Conservation (phyloP, 768 basidiomycete species). For the Clavulina sp. region DNA sequence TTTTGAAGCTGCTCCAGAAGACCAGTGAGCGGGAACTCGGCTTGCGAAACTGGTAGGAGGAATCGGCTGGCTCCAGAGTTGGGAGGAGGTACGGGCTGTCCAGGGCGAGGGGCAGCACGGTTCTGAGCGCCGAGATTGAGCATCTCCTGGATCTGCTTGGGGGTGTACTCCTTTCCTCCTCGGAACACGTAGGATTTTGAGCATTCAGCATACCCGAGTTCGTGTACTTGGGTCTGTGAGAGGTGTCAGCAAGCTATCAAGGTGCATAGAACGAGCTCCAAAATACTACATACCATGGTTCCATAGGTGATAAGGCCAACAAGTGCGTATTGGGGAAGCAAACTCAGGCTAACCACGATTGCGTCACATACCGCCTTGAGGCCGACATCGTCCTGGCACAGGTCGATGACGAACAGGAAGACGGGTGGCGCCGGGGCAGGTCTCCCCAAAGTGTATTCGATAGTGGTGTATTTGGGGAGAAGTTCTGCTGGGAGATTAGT, state of each 20-base stretch:
- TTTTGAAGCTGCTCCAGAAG: conserved; percentile 74
- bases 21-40: conserved; percentile 90
- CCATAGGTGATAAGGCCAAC: conserved; percentile 94
- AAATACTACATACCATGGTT: conserved; percentile 58
- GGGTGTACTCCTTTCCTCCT: conserved; percentile 87
- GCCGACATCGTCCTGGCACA: conserved; percentile 90
- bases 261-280: background rate
- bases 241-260: background rate
- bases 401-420: conserved; percentile 95
- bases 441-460: conserved; percentile 95
- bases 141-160: conserved; percentile 98
- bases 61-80: conserved; percentile 73
- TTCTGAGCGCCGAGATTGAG: conserved; percentile 66
- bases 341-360: conserved; percentile 80
- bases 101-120: conserved; percentile 73
- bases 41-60: conserved; percentile 77
- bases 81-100: conserved; percentile 63
- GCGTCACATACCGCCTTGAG: conserved; percentile 89
- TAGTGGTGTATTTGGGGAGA: conserved; percentile 94
- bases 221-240: conserved; percentile 88
- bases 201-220: conserved; percentile 90
- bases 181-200: conserved; percentile 98
- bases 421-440: conserved; percentile 85
- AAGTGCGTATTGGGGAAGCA: conserved; percentile 85
- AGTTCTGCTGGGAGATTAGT: conserved; percentile 94